These are phyloP conservation scores for Citrus hindsii DNA, from an alignment of 345 rosid genomes.

Conservation along the genomic window DNA sequence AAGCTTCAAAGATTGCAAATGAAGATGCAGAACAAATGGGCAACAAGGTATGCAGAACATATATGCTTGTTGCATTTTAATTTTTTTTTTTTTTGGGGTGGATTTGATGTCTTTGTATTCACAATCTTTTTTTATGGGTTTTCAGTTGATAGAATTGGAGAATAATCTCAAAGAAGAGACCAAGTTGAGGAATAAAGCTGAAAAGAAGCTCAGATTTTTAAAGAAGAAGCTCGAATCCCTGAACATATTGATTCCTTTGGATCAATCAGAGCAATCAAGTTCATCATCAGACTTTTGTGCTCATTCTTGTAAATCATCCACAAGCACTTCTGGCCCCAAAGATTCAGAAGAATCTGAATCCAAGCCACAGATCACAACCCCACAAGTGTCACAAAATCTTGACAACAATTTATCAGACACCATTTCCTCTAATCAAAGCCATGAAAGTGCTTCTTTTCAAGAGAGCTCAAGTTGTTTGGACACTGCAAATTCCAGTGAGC, in stretches of 20 bases:
- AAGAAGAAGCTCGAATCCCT: slow-evolving; percentile 58
- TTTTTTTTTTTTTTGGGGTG: background rate
- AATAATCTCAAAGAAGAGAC: slow-evolving; percentile 59
- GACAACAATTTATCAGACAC: slow-evolving; percentile 17
- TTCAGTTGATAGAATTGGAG: slow-evolving; percentile 66
- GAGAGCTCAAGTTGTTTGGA: slow-evolving; percentile 15
- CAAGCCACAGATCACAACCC: slow-evolving; percentile 15
- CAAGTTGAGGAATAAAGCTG: slow-evolving; percentile 60
- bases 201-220: slow-evolving; percentile 55
- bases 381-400: slow-evolving; percentile 8
- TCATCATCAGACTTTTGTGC: slow-evolving; percentile 32
- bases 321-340: slow-evolving; percentile 29
- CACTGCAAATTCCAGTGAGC: slow-evolving; percentile 6
- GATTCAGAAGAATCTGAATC: slow-evolving; percentile 34
- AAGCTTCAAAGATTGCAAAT: slow-evolving; percentile 67
- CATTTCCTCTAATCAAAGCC: slow-evolving; percentile 15
- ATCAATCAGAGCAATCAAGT: slow-evolving; percentile 34
- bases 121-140: background rate
- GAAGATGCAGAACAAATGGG: slow-evolving; percentile 61
- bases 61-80: background rate
- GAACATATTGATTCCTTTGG: slow-evolving; percentile 28
- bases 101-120: background rate
- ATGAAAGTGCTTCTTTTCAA: slow-evolving; percentile 15
- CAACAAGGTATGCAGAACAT: slow-evolving; percentile 40
- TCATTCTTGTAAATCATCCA: slow-evolving; percentile 39